Percentiles rank a stretch among this genome's conserved stretches.
These are phyloP conservation scores for Alternaria burnsii DNA, from an alignment of 2,329 filamentous ascomycete genomes.

Conservation along the genomic window DNA sequence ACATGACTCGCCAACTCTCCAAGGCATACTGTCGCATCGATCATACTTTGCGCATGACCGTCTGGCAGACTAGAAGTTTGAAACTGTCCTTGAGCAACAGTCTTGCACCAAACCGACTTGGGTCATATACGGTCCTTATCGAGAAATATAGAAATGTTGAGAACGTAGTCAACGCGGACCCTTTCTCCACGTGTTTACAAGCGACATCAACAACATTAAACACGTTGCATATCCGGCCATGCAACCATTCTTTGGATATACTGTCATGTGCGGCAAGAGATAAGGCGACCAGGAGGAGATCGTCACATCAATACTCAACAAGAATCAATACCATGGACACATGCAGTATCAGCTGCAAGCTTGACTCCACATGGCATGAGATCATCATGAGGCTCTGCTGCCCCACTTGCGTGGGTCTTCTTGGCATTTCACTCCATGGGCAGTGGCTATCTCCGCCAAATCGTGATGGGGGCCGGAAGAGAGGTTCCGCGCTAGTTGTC, in stretches of 20 bases:
- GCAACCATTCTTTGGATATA: not conserved
- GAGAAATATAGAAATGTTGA: not conserved
- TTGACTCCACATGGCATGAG: conserved; percentile 16
- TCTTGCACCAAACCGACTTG: not conserved
- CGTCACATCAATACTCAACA: conserved; percentile 1
- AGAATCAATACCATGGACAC: conserved; percentile 9
- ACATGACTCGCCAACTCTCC: not conserved
- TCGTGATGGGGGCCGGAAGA: conserved; percentile 3
- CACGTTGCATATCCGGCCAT: not conserved
- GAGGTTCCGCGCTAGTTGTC: not conserved
- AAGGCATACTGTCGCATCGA: not conserved
- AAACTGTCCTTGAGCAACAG: not conserved
- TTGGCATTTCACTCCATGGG: not conserved
- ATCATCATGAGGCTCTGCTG: conserved; percentile 26
- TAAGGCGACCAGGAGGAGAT: conserved; percentile 9
- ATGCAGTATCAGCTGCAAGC: not conserved
- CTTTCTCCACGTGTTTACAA: not conserved
- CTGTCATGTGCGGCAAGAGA: conserved; percentile 6
- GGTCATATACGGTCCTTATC: not conserved
- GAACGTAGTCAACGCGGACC: not conserved
- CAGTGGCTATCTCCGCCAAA: not conserved
- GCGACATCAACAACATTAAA: not conserved
- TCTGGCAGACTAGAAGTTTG: not conserved
- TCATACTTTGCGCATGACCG: not conserved
- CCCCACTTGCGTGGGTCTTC: conserved; percentile 1